Evolutionary conservation across 345 rosid species (phyloP).

Genomic region (Xanthoceras sorbifolium): DNA sequence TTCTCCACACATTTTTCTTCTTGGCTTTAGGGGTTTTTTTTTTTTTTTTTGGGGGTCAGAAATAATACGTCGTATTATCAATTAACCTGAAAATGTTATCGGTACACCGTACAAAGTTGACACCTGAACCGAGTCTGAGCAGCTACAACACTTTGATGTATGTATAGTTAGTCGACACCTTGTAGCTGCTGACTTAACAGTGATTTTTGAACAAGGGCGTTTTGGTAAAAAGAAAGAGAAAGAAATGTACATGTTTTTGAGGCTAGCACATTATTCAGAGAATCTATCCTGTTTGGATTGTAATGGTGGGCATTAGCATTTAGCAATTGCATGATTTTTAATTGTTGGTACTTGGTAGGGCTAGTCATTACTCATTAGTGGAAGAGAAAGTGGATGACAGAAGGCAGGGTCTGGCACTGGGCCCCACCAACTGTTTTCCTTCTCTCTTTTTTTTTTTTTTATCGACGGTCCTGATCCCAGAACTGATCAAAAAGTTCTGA

Average conservation of each 20-base stretch:
- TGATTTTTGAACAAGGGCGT: constrained; percentile 1
- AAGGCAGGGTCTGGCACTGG: neutral
- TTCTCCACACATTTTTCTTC: too few relatives aligned
- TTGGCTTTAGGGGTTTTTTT: too few relatives aligned
- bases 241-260: neutral
- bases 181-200: neutral
- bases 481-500: neutral
- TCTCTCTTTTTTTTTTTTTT: neutral
- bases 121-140: too few relatives aligned
- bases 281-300: constrained; percentile 15
- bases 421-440: neutral
- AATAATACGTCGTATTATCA: neutral
- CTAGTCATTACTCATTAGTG: neutral
- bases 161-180: too few relatives aligned
- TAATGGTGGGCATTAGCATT: too few relatives aligned
- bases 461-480: constrained; percentile 7
- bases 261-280: neutral
- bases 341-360: neutral
- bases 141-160: too few relatives aligned
- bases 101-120: neutral
- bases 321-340: too few relatives aligned
- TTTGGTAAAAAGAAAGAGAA: constrained; percentile 17
- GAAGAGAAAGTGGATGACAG: constrained; percentile 35
- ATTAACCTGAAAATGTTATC: neutral
- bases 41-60: too few relatives aligned